Evolutionary conservation across 1,284 basidiomycete species (phyloP).

Genomic region (Somion occarium): DNA sequence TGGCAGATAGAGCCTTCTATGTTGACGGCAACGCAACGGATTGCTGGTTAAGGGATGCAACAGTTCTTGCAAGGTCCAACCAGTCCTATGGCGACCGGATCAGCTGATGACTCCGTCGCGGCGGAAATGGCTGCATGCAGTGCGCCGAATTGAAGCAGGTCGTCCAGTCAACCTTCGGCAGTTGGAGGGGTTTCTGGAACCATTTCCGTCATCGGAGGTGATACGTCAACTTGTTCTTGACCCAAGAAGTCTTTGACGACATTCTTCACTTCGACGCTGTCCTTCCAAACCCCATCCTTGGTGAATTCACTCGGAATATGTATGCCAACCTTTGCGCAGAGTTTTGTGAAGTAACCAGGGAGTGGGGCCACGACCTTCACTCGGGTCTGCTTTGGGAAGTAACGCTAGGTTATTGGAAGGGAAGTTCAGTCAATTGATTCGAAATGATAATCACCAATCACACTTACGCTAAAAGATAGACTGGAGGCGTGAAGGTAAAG

Average conservation of each 20-base stretch:
- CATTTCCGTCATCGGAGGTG: not conserved
- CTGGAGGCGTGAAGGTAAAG: slow-evolving; percentile 58
- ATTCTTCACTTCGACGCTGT: slow-evolving; percentile 25
- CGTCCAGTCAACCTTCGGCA: no score
- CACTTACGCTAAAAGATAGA: slow-evolving; percentile 49
- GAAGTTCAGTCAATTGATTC: no score
- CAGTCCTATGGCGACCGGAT: not conserved
- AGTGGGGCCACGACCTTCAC: slow-evolving; percentile 50
- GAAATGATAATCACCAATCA: not conserved
- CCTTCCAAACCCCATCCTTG: slow-evolving; percentile 41
- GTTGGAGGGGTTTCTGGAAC: no score
- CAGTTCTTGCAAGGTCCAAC: no score
- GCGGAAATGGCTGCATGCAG: no score
- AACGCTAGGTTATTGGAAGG: no score
- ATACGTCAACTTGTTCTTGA: not conserved
- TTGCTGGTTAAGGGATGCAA: no score
- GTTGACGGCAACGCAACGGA: no score
- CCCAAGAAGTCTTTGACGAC: not conserved
- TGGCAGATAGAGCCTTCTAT: no score
- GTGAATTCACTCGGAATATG: slow-evolving; percentile 28
- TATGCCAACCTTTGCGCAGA: slow-evolving; percentile 41
- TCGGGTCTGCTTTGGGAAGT: slow-evolving; percentile 35
- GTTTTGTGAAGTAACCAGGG: slow-evolving; percentile 44
- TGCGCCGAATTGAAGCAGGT: no score
- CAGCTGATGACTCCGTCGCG: not conserved